These are phyloP conservation scores for Pterocarpus santalinus DNA, from an alignment of 306 rosid genomes.

Conservation along the genomic window DNA sequence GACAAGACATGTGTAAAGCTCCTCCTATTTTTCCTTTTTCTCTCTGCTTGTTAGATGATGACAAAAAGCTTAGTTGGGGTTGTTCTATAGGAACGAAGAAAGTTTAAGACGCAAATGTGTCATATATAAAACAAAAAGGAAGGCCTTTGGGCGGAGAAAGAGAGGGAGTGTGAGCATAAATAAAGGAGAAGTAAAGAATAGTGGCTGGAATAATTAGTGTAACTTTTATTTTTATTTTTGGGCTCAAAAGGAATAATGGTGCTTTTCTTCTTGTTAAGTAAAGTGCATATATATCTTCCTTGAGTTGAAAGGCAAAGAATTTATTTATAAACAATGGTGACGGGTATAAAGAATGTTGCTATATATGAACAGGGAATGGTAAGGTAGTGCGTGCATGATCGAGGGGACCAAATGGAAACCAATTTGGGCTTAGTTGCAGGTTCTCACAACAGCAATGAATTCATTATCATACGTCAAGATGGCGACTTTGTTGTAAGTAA, in stretches of 20 bases:
- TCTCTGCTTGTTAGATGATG: conserved; percentile 21
- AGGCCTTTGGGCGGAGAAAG: conserved; percentile 48
- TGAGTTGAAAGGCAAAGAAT: conserved; percentile 54
- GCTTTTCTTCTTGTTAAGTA: conserved; percentile 54
- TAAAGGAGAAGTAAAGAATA: conserved; percentile 47
- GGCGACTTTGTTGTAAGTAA: conserved; percentile 59
- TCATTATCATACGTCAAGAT: conserved; percentile 66
- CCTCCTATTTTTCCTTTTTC: background rate
- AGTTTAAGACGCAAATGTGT: conserved; percentile 37
- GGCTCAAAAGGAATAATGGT: conserved; percentile 40
- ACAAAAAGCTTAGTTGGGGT: conserved; percentile 47
- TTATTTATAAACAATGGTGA: background rate
- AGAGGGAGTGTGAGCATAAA: background rate
- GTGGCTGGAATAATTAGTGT: background rate
- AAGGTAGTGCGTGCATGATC: background rate
- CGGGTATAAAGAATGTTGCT: background rate
- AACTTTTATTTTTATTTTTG: background rate
- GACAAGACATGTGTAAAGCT: conserved; percentile 45
- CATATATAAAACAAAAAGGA: conserved; percentile 27
- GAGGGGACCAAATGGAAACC: conserved; percentile 48
- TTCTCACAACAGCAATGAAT: conserved; percentile 71
- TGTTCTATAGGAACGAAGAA: conserved; percentile 27
- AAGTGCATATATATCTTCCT: conserved; percentile 55
- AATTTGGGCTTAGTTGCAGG: conserved; percentile 72
- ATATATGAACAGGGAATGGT: too few species aligned